Evolutionary conservation across 352 stramenopile genomes (phyloP), one percentile per base, ranked within the genome.

Genomic region (Pythium insidiosum): DNA sequence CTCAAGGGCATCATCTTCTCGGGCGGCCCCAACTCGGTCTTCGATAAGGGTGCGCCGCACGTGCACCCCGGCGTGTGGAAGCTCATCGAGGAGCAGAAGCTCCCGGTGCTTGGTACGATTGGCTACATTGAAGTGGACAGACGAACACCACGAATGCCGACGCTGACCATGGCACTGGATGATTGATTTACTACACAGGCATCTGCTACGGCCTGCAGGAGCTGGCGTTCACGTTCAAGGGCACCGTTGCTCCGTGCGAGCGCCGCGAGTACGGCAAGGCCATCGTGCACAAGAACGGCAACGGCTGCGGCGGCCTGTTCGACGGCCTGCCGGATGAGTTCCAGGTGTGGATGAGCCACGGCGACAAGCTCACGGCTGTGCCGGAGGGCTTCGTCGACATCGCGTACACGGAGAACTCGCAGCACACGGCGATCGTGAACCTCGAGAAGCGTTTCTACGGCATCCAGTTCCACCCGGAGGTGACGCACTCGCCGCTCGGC

Each of bases 291-390:
- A 63, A 86, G 60, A 63, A 55, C 21, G 71, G 43, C 36, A 59
- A 68, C 21, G 61, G 77, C 50, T 80, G 66, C 47, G 71, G 63
- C 35, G 67, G 68, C 2, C 72, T 99, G 12, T 93, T 98, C 51
- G 63, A 93, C 15, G 94, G 85, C 11, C 78, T 94, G 23, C 73
- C 96, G 18, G 84, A 94, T 20, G 77, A 97, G 46, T 97, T 98
- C 66, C 89, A 97, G 68, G 92, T 99, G 73, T 99, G 96, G 96
- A 99, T 99, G 97, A 98, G 88, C 63, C 97, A 99, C 71, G 96
- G 95, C 24, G 97, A 99, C 74, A 99, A 99, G 71, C 73, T 99
- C 29, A 94, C 86, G 49, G 66, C 75, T 28, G 81, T 96, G 22
- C 96, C 97, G 3, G 73, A 96, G 28, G 96, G 95, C 48, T 96